Evolutionary conservation across 371 early-diverging fungal genomes (phyloP).

Genomic region (Lichtheimia ornata): DNA sequence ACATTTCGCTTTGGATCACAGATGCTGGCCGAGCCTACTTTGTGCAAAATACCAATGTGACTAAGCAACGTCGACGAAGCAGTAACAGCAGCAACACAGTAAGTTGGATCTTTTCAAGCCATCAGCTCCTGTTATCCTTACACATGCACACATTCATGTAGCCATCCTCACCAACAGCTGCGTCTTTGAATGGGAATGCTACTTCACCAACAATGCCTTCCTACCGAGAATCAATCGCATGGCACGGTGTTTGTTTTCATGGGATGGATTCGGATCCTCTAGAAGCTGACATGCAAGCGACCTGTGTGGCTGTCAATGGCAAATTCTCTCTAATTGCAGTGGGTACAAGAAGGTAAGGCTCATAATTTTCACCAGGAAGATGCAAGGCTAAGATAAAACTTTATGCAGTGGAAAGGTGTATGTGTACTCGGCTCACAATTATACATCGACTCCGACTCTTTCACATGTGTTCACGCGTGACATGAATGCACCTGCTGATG

Average conservation of each 20-base stretch:
- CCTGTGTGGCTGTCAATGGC: constrained; percentile 42
- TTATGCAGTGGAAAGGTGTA: constrained; percentile 31
- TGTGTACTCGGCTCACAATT: constrained; percentile 41
- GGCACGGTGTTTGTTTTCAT: constrained; percentile 48
- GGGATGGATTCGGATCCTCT: constrained; percentile 11
- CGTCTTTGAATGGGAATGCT: constrained; percentile 6
- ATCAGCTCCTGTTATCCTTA: not conserved
- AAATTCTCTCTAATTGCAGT: constrained; percentile 50
- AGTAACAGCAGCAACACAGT: constrained; percentile 18
- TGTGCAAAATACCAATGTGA: constrained; percentile 24
- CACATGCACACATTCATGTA: not conserved
- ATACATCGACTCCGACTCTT: constrained; percentile 28
- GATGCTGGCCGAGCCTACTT: constrained; percentile 42
- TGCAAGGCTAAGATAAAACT: no score
- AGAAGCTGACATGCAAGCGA: constrained; percentile 23
- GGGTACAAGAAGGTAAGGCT: constrained; percentile 36
- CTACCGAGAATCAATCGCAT: constrained; percentile 30
- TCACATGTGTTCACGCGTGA: constrained; percentile 33
- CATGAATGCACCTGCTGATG: constrained; percentile 6
- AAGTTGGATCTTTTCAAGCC: not conserved
- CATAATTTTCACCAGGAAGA: not conserved
- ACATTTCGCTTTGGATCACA: constrained; percentile 44
- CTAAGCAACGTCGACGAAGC: constrained; percentile 14
- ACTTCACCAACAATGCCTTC: constrained; percentile 27
- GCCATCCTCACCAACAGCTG: constrained; percentile 7